Evolutionary conservation across 495 filamentous ascomycete species (phyloP).

Genomic region (Talaromyces thailandensis): DNA sequence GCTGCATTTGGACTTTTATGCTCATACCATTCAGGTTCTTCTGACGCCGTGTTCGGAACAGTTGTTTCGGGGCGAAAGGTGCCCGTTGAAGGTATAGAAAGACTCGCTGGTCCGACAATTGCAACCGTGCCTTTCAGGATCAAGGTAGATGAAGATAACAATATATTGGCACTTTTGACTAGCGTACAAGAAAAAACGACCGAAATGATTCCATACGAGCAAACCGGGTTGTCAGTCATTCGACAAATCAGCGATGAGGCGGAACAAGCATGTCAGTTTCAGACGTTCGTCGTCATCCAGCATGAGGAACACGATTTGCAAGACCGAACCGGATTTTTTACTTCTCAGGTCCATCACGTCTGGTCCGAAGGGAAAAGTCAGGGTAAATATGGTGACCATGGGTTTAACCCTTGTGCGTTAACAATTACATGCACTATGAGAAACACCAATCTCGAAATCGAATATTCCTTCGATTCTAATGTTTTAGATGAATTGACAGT

Average conservation of each 20-base stretch:
- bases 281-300: conserved; percentile 15
- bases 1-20: conserved; percentile 28
- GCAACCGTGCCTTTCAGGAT: conserved; percentile 16
- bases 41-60: conserved; percentile 26
- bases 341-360: not conserved
- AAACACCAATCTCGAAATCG: not conserved
- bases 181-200: conserved; percentile 6
- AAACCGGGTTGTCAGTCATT: conserved; percentile 28
- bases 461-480: not conserved
- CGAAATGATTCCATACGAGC: conserved; percentile 24
- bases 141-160: not conserved
- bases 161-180: not conserved
- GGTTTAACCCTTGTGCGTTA: not conserved
- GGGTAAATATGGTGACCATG: not conserved
- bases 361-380: not conserved
- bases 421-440: not conserved
- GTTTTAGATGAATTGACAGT: not conserved
- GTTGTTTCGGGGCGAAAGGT: conserved; percentile 24
- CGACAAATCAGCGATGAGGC: conserved; percentile 14
- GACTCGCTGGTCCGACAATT: conserved; percentile 27
- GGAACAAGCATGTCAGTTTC: conserved; percentile 19
- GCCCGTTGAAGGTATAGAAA: conserved; percentile 18
- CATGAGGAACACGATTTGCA: conserved; percentile 17
- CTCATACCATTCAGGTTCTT: conserved; percentile 13
- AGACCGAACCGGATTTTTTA: not conserved